Base-by-base conservation (phyloP, 345 rosid genomes). In the Atalantia buxifolia region DNA sequence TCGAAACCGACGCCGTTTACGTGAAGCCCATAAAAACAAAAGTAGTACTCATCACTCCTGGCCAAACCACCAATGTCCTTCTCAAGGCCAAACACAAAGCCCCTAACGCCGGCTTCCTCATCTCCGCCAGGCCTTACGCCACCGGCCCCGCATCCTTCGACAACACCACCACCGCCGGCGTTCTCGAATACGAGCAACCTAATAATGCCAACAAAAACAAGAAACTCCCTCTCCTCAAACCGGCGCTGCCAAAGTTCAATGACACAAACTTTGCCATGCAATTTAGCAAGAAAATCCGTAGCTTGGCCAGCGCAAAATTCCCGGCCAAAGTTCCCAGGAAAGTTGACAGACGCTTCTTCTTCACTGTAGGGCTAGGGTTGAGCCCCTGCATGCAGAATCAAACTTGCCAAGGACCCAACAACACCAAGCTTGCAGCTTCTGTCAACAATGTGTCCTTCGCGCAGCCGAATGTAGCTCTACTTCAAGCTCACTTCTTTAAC, bases 51-150 rank as follows among this genome's bases (percentile, higher is more conserved):
- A 90, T 91, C 61, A 87, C 90, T 4, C 95, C 95, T 1, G 92
- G 95, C 31, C 93, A 91, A 74, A 93, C 95, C 69, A 88, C 91
- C 6, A 90, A 91, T 82, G 92, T 93, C 79, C 88, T 91, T 7
- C 89, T 89, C 78, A 82, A 25, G 71, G 71, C 87, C 48, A 87
- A 86, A 78, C 56, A 86, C 14, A 78, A 57, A 24, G 69, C 76
- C 70, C 86, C 88, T 0, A 65, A 57, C 19, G 68, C 87, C 78
- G 82, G 72, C 2, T 86, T 86, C 35, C 22, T 75, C 45, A 85
- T 89, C 79, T 79, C 82, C 0, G 83, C 89, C 28, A 81, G 87
- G 84, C 85, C 91, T 50, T 89, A 88, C 24, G 86, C 88, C 36
- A 88, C 83, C 0, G 86, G 88, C 36, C 85, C 85, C 0, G 87